Conservation (phyloP, 163 green algal genomes). For the Volvox carteri region DNA sequence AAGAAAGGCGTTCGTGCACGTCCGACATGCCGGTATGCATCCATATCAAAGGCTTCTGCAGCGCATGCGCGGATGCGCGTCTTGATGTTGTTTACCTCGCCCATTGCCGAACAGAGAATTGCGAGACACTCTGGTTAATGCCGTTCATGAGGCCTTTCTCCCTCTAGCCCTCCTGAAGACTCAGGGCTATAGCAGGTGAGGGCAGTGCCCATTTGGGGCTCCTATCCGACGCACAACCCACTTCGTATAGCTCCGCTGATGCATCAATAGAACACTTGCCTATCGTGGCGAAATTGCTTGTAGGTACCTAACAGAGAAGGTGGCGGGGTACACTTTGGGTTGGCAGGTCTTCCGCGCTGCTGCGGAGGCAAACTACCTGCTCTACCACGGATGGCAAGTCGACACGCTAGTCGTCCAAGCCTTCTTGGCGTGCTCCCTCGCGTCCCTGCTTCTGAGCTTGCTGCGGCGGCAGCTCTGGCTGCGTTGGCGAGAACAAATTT, state of each 20-base stretch:
- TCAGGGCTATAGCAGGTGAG: conserved; percentile 3
- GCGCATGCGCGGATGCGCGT: no score
- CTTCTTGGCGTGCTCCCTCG: background rate
- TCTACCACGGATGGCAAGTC: background rate
- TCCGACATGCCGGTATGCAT: background rate
- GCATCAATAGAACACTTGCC: no score
- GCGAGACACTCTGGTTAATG: background rate
- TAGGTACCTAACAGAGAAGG: conserved; percentile 1
- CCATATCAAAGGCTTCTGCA: no score
- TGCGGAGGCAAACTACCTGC: background rate
- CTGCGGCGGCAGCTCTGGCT: background rate
- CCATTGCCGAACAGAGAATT: conserved; percentile 4
- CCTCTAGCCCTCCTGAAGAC: background rate
- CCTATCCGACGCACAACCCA: no score
- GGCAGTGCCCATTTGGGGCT: no score
- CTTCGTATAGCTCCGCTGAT: no score
- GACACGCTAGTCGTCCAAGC: conserved; percentile 9
- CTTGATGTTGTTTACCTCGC: background rate
- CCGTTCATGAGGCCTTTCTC: background rate
- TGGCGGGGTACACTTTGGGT: background rate
- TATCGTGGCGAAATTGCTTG: background rate
- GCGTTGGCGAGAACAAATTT: conserved; percentile 2
- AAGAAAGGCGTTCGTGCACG: background rate
- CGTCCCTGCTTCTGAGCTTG: background rate
- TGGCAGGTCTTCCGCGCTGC: conserved; percentile 12